phyloP scores from a whole-genome alignment of 805 yeast genomes.

The Wickerhamiella allomyrinae region DNA sequence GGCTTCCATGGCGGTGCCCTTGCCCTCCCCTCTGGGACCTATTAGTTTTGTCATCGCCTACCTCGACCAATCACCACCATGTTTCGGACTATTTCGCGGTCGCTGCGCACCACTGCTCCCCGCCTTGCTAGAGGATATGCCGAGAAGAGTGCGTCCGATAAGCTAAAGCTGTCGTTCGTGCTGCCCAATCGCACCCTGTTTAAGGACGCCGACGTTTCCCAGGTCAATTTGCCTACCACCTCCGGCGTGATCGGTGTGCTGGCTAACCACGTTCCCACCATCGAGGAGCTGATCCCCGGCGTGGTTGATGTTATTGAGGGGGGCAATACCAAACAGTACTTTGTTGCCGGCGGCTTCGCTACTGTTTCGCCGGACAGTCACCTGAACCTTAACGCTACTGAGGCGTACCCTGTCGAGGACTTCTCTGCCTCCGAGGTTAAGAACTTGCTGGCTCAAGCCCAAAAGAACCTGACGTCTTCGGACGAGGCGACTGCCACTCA shows the following conservation, averaged over 20 bases:
- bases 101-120: conserved; percentile 16
- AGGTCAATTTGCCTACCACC: conserved; percentile 91
- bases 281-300: conserved; percentile 94
- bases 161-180: conserved; percentile 76
- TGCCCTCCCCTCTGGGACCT: neutral
- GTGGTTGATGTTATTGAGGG: conserved; percentile 80
- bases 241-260: conserved; percentile 94
- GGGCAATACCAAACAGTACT: conserved; percentile 62
- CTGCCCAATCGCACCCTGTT: conserved; percentile 46
- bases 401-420: conserved; percentile 83
- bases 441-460: conserved; percentile 79
- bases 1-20: neutral
- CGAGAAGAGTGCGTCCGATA: conserved; percentile 46
- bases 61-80: conserved; percentile 7
- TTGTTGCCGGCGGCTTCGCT: conserved; percentile 93
- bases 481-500: conserved; percentile 82
- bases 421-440: conserved; percentile 68
- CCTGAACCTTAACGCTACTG: conserved; percentile 82
- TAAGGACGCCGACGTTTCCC: conserved; percentile 28
- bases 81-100: conserved; percentile 15
- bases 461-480: conserved; percentile 70
- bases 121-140: conserved; percentile 47
- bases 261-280: conserved; percentile 94
- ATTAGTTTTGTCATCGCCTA: conserved; percentile 2
- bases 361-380: conserved; percentile 90